A percentile compares a stretch with the other conserved stretches of the same genome.
These are phyloP conservation scores for Suhomyces canberraensis DNA, from an alignment of 805 yeast species.

Conservation along the genomic window DNA sequence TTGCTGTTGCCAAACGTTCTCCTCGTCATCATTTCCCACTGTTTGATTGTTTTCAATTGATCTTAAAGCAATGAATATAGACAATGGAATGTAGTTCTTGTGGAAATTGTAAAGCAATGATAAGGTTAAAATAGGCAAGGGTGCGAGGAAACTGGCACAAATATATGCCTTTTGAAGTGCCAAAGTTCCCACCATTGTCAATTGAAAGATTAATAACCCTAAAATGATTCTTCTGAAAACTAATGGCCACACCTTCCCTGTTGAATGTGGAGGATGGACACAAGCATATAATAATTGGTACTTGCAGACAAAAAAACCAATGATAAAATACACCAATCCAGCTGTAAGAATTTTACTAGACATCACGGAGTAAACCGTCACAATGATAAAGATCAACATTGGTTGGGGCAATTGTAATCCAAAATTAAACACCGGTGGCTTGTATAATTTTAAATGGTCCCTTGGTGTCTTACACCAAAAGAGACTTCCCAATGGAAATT, in stretches of 20 bases:
- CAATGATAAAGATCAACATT: constrained; percentile 75
- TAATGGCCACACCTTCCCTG: constrained; percentile 95
- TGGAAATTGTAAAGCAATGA: constrained; percentile 77
- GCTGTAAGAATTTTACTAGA: constrained; percentile 83
- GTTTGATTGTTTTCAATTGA: constrained; percentile 57
- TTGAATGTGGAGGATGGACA: constrained; percentile 94
- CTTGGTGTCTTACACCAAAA: constrained; percentile 81
- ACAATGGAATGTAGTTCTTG: constrained; percentile 73
- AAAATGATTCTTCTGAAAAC: constrained; percentile 77
- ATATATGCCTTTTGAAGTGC: constrained; percentile 78
- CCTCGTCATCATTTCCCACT: constrained; percentile 22
- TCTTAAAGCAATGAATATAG: constrained; percentile 81
- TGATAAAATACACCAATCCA: constrained; percentile 76
- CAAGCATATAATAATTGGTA: constrained; percentile 87
- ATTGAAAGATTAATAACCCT: constrained; percentile 80
- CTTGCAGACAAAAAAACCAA: constrained; percentile 87
- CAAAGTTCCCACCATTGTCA: constrained; percentile 89
- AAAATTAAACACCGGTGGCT: constrained; percentile 89
- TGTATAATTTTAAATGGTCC: constrained; percentile 69
- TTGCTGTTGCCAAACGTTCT: constrained; percentile 4
- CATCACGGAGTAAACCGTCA: constrained; percentile 83
- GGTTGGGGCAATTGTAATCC: constrained; percentile 93
- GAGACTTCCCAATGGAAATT: constrained; percentile 53
- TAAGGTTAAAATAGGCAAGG: constrained; percentile 69
- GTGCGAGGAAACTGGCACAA: constrained; percentile 67